Percentiles rank a stretch among this genome's conserved stretches.
Conservation (phyloP, 495 filamentous ascomycete species). For the Melanomma pulvis-pyrius region DNA sequence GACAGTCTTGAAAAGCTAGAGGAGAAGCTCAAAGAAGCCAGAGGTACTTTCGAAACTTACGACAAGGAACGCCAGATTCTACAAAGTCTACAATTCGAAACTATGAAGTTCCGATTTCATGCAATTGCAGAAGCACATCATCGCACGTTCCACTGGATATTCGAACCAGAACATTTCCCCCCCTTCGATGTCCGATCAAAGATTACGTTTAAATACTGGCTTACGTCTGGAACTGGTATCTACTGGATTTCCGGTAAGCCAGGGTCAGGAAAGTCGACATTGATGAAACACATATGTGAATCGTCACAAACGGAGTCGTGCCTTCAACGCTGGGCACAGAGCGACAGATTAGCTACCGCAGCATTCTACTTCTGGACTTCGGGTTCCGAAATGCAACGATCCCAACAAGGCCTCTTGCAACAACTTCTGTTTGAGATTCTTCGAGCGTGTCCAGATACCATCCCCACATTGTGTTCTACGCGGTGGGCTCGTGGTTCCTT, state of each 20-base stretch:
- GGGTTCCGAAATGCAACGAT: too few species aligned
- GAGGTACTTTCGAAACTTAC: too few species aligned
- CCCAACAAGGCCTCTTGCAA: slow-evolving; percentile 49
- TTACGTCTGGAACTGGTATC: background rate
- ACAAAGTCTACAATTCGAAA: too few species aligned
- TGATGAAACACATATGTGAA: slow-evolving; percentile 20
- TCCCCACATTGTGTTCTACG: background rate
- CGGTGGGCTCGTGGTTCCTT: too few species aligned
- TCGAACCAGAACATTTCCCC: background rate
- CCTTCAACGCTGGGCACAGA: slow-evolving; percentile 4
- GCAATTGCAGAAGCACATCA: slow-evolving; percentile 3
- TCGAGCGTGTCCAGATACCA: background rate
- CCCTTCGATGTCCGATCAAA: background rate
- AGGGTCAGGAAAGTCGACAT: slow-evolving; percentile 26
- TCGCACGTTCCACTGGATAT: slow-evolving; percentile 11
- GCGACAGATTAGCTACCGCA: slow-evolving; percentile 29
- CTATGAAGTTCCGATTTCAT: too few species aligned
- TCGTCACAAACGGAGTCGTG: background rate
- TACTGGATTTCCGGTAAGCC: slow-evolving; percentile 18
- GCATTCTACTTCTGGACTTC: slow-evolving; percentile 54
- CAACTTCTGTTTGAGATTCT: slow-evolving; percentile 46
- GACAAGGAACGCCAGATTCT: too few species aligned
- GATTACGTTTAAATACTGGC: slow-evolving; percentile 1
- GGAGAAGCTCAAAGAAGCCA: too few species aligned
- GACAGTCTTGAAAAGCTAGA: too few species aligned